These are phyloP conservation scores for Phylloporus arenicola DNA, from an alignment of 768 basidiomycete genomes.

Conservation along the genomic window DNA sequence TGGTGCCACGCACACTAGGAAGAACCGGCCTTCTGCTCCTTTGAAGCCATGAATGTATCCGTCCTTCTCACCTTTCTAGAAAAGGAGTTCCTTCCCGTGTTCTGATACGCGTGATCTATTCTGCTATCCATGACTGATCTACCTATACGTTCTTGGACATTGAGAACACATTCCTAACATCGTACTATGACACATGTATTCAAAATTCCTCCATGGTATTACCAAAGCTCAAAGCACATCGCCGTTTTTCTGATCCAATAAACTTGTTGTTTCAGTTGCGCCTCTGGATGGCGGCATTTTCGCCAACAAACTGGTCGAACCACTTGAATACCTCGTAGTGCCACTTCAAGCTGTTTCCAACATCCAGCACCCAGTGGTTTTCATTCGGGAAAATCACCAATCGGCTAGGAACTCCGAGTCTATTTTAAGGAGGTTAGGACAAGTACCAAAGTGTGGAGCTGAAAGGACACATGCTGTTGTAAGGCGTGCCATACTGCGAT, in stretches of 20 bases:
- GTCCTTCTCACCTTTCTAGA: neutral
- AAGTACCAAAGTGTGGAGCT: neutral
- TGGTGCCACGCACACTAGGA: slow-evolving; percentile 5
- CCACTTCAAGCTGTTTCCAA: slow-evolving; percentile 88
- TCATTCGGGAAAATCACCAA: slow-evolving; percentile 85
- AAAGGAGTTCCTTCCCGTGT: neutral
- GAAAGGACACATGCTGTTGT: slow-evolving; percentile 55
- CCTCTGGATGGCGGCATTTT: slow-evolving; percentile 4
- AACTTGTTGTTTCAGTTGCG: slow-evolving; percentile 8
- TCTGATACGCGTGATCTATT: slow-evolving; percentile 9
- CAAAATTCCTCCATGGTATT: neutral
- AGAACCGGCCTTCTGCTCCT: slow-evolving; percentile 4
- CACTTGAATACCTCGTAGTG: slow-evolving; percentile 91
- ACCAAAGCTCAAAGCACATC: neutral
- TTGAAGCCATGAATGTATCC: slow-evolving; percentile 7
- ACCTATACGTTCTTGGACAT: slow-evolving; percentile 2
- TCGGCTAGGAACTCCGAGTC: slow-evolving; percentile 66
- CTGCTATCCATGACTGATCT: slow-evolving; percentile 5
- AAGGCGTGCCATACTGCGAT: slow-evolving; percentile 82
- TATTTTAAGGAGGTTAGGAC: slow-evolving; percentile 22
- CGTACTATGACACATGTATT: slow-evolving; percentile 1
- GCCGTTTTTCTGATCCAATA: neutral
- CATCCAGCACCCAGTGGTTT: slow-evolving; percentile 88
- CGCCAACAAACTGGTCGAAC: slow-evolving; percentile 67
- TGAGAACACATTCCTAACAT: slow-evolving; percentile 8